Percentiles rank a stretch among this genome's conserved stretches.
Conservation (phyloP, 441 rosid species). For the Aleurites moluccanus region DNA sequence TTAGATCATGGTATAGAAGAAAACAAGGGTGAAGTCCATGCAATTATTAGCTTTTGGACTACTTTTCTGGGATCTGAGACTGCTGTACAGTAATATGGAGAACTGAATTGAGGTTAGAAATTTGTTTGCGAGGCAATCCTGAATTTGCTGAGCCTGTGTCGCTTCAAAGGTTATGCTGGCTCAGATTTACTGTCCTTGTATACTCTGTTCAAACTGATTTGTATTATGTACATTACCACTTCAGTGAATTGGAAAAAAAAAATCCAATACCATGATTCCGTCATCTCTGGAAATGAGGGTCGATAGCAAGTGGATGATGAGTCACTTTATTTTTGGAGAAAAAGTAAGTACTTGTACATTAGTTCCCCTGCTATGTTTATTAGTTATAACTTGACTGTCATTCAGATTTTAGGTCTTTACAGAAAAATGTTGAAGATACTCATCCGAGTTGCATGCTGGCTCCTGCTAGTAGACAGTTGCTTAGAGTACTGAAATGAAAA, state of each 20-base stretch:
- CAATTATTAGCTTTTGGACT: conserved; percentile 23
- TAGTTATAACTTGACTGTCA: no score
- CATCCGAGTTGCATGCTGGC: no score
- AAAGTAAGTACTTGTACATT: no score
- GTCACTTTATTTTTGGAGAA: background rate
- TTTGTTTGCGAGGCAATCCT: conserved; percentile 29
- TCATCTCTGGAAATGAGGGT: background rate
- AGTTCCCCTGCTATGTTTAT: no score
- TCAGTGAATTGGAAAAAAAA: conserved; percentile 20
- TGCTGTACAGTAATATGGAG: conserved; percentile 46
- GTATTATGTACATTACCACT: conserved; percentile 35
- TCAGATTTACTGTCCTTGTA: conserved; percentile 26
- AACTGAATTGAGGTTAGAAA: conserved; percentile 29
- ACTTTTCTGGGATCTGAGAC: conserved; percentile 33
- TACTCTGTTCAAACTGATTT: conserved; percentile 28
- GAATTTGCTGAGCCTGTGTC: conserved; percentile 29
- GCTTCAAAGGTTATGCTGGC: conserved; percentile 20
- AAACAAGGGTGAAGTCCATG: conserved; percentile 22
- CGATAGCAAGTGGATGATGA: background rate
- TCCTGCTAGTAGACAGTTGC: no score
- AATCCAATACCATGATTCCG: conserved; percentile 23
- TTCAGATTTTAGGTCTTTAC: no score
- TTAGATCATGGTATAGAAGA: conserved; percentile 33
- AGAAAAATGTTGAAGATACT: no score
- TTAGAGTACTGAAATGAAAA: no score